Evolutionary conservation across 2,329 filamentous ascomycete species (phyloP).

Genomic region (Aspergillus nomiae): DNA sequence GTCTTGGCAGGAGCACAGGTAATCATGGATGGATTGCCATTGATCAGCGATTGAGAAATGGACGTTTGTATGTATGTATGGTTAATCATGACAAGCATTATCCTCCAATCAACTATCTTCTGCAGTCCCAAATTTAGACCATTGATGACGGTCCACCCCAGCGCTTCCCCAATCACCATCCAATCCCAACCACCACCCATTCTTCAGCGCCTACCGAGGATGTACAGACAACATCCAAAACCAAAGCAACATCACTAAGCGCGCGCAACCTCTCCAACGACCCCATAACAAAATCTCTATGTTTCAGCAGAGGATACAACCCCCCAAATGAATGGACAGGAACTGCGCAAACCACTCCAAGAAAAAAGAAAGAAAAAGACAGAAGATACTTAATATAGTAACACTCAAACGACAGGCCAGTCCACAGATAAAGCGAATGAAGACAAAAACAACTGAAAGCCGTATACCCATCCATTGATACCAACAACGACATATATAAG

Average conservation of each 20-base stretch:
- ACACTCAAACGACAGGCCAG: background rate
- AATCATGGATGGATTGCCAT: background rate
- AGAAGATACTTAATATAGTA: conserved; percentile 1
- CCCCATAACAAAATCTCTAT: background rate
- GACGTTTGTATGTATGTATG: background rate
- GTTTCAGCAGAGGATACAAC: background rate
- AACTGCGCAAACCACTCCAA: background rate
- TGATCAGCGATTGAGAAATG: background rate
- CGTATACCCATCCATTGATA: background rate
- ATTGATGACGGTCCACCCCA: background rate
- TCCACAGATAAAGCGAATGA: background rate
- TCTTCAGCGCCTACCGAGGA: background rate
- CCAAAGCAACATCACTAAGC: background rate
- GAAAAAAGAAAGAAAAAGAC: background rate
- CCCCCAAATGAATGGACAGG: background rate
- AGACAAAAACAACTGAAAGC: background rate
- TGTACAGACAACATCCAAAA: background rate
- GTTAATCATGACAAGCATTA: background rate
- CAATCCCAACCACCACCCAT: background rate
- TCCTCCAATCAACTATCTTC: background rate
- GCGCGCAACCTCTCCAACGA: background rate
- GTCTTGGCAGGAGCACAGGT: background rate
- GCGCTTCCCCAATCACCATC: background rate
- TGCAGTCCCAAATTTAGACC: background rate
- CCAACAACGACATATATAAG: background rate